Conservation (phyloP, 2,329 filamentous ascomycete genomes). For the Coniochaeta sp. region DNA sequence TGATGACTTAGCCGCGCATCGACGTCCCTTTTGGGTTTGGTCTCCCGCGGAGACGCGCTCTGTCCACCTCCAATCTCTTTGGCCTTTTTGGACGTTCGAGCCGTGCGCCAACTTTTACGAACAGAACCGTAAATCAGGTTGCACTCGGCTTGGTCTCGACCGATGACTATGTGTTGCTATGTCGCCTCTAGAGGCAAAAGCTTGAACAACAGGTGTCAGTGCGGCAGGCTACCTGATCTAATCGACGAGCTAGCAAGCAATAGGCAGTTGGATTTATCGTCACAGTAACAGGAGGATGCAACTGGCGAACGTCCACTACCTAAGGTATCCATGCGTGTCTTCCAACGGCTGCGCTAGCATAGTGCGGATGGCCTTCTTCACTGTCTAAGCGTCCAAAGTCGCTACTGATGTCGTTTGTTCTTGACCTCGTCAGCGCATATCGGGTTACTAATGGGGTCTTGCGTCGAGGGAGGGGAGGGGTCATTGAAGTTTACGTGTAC, state of each 20-base stretch:
- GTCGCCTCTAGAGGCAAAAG: background rate
- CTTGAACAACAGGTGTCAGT: background rate
- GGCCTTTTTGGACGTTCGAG: background rate
- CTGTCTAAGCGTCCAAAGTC: background rate
- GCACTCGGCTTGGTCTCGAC: background rate
- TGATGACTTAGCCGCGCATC: constrained; percentile 3
- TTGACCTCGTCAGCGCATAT: background rate
- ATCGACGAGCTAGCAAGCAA: background rate
- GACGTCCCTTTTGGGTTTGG: background rate
- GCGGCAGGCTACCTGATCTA: background rate
- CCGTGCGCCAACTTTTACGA: background rate
- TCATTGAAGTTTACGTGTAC: background rate
- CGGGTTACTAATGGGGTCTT: background rate
- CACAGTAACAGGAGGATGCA: background rate
- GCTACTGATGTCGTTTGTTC: background rate
- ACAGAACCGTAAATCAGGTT: background rate
- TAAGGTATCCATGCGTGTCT: background rate
- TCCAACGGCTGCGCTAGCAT: background rate
- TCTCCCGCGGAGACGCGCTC: background rate
- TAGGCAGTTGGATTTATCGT: background rate
- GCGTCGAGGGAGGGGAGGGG: too few relatives aligned
- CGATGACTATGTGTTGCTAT: background rate
- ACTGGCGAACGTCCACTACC: too few relatives aligned
- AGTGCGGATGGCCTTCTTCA: background rate
- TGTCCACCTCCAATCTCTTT: background rate